Percentiles rank a stretch among this genome's conserved stretches.
Conservation (phyloP, 2,329 filamentous ascomycete genomes). For the Aspergillus sp. region DNA sequence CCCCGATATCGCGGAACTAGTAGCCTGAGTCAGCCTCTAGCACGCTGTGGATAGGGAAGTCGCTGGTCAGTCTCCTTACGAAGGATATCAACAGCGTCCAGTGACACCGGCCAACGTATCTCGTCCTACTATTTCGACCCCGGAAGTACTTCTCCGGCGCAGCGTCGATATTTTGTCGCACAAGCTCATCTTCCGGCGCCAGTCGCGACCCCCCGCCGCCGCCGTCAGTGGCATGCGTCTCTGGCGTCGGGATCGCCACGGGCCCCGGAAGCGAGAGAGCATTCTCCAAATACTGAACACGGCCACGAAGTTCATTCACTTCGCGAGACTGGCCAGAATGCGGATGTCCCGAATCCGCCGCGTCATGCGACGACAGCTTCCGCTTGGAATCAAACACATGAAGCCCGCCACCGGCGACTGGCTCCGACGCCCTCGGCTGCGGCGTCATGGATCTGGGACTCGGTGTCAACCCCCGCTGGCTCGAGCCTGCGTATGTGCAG, state of each 20-base stretch:
- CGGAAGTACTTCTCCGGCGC: constrained; percentile 21
- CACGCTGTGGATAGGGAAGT: neutral
- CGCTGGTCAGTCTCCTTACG: constrained; percentile 12
- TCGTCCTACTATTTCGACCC: constrained; percentile 20
- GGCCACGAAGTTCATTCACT: constrained; percentile 20
- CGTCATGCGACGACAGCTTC: constrained; percentile 10
- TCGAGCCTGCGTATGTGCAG: constrained; percentile 43
- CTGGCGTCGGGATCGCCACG: constrained; percentile 15
- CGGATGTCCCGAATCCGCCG: constrained; percentile 19
- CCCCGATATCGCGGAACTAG: constrained; percentile 21
- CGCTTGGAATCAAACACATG: constrained; percentile 27
- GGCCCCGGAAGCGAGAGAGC: constrained; percentile 14
- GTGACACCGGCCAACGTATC: constrained; percentile 24
- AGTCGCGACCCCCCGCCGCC: constrained; percentile 7
- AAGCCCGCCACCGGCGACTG: constrained; percentile 14
- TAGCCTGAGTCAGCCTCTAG: constrained; percentile 1
- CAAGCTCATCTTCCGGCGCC: constrained; percentile 8
- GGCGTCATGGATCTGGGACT: no score
- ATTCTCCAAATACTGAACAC: constrained; percentile 19
- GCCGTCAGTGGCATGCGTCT: constrained; percentile 13
- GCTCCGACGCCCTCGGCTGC: no score
- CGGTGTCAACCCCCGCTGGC: no score
- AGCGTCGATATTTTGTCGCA: constrained; percentile 20
- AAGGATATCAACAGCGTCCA: constrained; percentile 22
- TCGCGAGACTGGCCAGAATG: constrained; percentile 17